phyloP scores from a whole-genome alignment of 1,284 basidiomycete genomes.

The Vanrija humicola region DNA sequence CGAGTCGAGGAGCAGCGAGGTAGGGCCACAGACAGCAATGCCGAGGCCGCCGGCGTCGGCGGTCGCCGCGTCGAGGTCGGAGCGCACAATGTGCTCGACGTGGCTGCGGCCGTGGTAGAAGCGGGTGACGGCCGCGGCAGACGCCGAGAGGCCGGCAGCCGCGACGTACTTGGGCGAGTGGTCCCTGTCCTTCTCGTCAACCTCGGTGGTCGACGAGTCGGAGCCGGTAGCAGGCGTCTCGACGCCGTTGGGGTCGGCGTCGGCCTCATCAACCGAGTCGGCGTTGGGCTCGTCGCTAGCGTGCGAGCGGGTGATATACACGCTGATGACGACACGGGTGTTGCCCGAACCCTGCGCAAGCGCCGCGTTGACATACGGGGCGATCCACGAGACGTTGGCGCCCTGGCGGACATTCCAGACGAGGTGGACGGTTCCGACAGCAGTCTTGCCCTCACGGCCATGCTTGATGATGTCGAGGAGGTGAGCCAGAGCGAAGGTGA shows the following conservation, averaged over 20 bases:
- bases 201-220: background rate
- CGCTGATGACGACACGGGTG: conserved; percentile 14
- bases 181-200: background rate
- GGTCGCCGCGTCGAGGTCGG: background rate
- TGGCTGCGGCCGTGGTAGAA: conserved; percentile 1
- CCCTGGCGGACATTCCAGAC: conserved; percentile 33
- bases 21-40: conserved; percentile 23
- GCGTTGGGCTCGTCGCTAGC: conserved; percentile 5
- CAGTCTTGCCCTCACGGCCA: conserved; percentile 23
- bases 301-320: conserved; percentile 18
- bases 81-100: conserved; percentile 1
- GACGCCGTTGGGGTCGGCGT: background rate
- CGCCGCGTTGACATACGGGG: conserved; percentile 11
- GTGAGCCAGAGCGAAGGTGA: conserved; percentile 36
- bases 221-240: background rate
- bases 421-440: conserved; percentile 28
- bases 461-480: conserved; percentile 29
- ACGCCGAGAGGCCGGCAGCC: background rate
- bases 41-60: conserved; percentile 1
- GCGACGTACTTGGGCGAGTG: background rate
- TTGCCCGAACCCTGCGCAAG: conserved; percentile 8
- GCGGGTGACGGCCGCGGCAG: background rate
- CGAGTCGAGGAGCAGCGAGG: conserved; percentile 12
- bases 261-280: background rate
- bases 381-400: conserved; percentile 20